Evolutionary conservation across 2,329 filamentous ascomycete species (phyloP).

Genomic region (Trichoderma sp.): DNA sequence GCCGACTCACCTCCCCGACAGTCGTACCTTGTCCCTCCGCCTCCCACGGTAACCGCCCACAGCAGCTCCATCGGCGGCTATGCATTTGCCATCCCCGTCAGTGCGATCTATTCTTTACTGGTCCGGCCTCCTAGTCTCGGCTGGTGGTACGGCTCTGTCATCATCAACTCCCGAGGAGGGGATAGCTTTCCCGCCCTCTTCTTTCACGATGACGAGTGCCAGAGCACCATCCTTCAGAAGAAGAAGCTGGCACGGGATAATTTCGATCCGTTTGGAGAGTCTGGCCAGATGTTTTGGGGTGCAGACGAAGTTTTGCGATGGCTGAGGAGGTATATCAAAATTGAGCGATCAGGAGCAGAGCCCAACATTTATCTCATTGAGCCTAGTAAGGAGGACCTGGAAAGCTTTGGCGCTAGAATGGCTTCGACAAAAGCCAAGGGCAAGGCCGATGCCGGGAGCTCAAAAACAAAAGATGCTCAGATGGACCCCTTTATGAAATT

Average conservation of each 20-base stretch:
- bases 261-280: slow-evolving; percentile 87
- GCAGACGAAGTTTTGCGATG: slow-evolving; percentile 93
- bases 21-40: slow-evolving; percentile 86
- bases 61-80: slow-evolving; percentile 73
- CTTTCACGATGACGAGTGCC: slow-evolving; percentile 96
- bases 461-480: slow-evolving; percentile 61
- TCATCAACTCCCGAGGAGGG: slow-evolving; percentile 87
- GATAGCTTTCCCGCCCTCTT: slow-evolving; percentile 95
- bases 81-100: slow-evolving; percentile 87
- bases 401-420: slow-evolving; percentile 72
- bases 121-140: slow-evolving; percentile 90
- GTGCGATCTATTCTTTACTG: slow-evolving; percentile 85
- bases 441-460: slow-evolving; percentile 37
- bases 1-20: slow-evolving; percentile 79
- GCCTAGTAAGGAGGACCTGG: slow-evolving; percentile 78
- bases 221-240: slow-evolving; percentile 91
- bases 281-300: slow-evolving; percentile 92
- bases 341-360: slow-evolving; percentile 84
- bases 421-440: slow-evolving; percentile 35
- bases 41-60: slow-evolving; percentile 80
- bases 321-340: slow-evolving; percentile 78
- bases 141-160: slow-evolving; percentile 97
- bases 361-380: slow-evolving; percentile 90
- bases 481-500: slow-evolving; percentile 95
- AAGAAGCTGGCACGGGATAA: slow-evolving; percentile 80